Base-by-base conservation (phyloP, 768 basidiomycete genomes). In the Russula vinacea region DNA sequence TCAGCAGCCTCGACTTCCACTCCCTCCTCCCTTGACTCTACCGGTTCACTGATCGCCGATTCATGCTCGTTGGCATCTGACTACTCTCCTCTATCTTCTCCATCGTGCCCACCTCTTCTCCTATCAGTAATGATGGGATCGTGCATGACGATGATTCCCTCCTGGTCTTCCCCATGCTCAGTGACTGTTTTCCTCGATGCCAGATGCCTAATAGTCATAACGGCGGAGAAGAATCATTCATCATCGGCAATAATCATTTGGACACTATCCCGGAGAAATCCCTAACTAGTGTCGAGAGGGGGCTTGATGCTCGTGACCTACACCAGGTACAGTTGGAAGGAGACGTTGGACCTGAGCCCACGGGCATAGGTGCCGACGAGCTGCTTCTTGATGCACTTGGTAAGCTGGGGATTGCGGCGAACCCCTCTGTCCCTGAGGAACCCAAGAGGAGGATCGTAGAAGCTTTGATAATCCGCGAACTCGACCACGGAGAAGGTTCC, bases 401-500 rank as follows among this genome's bases (percentile, higher is more conserved):
- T 72, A 70, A 53, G 72, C 71, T 59, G 78, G 75, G 49, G 67
- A 69, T 68, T 19, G 22, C 62, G 35, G 59, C 66, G 40, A 58
- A 37, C 17, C 50, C 58, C 13, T 44, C 50, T 22, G 44, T 32
- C 42, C 44, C 40, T 47, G 62, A 70, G n/a, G 67, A 67, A 24
- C 69, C 62, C 8, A 80, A 82, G 37, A 77, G 88, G n/a, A 76
- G 87, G 5, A 92, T 92, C 53, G 89, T 92, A 11, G 90, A 94
- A 72, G 91, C 84, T 2, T 78, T 93, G 35, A 86, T 94, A 2
- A 84, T 92, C 22, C 81, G 89, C 52, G 90, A 92, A 73, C 77
- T 92, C 76, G 85, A 86, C 19, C 70, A 87, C 2, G 88, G 89
- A 62, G 91, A 92, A 71, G 87, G 79, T 92, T 85, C 72, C 72